Base-by-base conservation (phyloP, 164 flowering plant species). In the Nymphaea colorata region DNA sequence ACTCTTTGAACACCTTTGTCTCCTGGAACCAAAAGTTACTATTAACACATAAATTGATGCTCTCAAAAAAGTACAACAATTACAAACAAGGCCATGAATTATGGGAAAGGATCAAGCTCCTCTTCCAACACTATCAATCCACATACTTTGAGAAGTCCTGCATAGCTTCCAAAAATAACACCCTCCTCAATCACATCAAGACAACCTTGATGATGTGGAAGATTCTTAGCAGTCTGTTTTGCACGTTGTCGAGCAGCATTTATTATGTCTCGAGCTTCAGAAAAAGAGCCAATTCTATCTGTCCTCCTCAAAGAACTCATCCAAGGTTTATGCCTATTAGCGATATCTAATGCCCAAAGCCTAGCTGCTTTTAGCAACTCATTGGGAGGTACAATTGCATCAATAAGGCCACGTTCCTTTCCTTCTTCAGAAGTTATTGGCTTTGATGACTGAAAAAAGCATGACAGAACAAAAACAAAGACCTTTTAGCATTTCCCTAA, bases 121-220 rank as follows among this genome's bases (percentile, higher is more conserved):
- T 25, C 36, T 25, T 25, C 36, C 55, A 47, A 47, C 55, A 47
- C 7, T 4, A 47, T 47, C 25, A 8, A 17, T 36, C 64, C 11
- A 66, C 43, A 41, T 84, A 94, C 99, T 93, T 88, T 86, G 66
- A 87, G 65, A 68, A 90, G 82, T 47, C 97, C 98, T 78, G 76
- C 73, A 78, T 87, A 89, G 64, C 98, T 98, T 70, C 98, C 99
- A 83, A 83, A 89, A 65, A 89, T 71, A 67, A 95, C 76, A 41
- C 99, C 99, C 67, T 86, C 93, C 76, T 90, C 97, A 59, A 92
- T 88, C 42, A 79, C 94, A 76, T 92, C 96, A 72, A 95, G 84
- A 76, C 98, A 90, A 47, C 79, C 93, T 53, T 82, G 87, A 75
- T 92, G 91, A 78, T 91, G 99, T 67, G 99, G 98, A 94, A 90